Conservation (phyloP, 768 basidiomycete species). For the Boletellus ananiceps region DNA sequence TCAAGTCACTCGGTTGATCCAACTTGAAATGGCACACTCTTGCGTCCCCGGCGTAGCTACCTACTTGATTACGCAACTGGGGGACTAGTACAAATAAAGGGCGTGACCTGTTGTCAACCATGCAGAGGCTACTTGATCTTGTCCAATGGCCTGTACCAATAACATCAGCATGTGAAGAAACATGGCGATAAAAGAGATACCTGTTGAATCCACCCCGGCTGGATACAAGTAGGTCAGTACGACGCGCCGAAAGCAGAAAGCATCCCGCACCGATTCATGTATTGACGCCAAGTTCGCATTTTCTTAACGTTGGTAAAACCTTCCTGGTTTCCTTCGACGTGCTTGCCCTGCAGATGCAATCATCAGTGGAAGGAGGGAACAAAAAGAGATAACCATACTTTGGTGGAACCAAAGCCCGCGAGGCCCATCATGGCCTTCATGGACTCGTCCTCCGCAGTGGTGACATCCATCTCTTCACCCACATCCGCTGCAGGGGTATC, state of each 20-base stretch:
- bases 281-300: slow-evolving; percentile 90
- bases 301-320: slow-evolving; percentile 67
- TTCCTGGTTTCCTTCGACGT: slow-evolving; percentile 79
- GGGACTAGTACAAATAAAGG: background rate
- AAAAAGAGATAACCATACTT: slow-evolving; percentile 44
- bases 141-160: slow-evolving; percentile 69
- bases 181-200: slow-evolving; percentile 27
- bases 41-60: background rate
- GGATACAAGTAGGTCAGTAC: slow-evolving; percentile 12
- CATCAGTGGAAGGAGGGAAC: background rate
- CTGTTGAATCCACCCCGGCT: slow-evolving; percentile 87
- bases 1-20: slow-evolving; percentile 5
- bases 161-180: slow-evolving; percentile 13
- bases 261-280: slow-evolving; percentile 85
- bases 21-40: background rate
- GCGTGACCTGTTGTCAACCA: slow-evolving; percentile 14
- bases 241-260: background rate
- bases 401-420: slow-evolving; percentile 81
- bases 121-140: slow-evolving; percentile 72
- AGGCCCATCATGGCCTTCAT: slow-evolving; percentile 94
- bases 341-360: slow-evolving; percentile 56
- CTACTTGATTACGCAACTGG: background rate
- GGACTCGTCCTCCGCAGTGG: slow-evolving; percentile 66
- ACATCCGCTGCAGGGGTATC: slow-evolving; percentile 43
- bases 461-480: slow-evolving; percentile 46